Evolutionary conservation across 192 early-diverging fungal species (phyloP), one percentile per base, ranked within the genome.

Genomic region (Rhizoclosmatium sp.): DNA sequence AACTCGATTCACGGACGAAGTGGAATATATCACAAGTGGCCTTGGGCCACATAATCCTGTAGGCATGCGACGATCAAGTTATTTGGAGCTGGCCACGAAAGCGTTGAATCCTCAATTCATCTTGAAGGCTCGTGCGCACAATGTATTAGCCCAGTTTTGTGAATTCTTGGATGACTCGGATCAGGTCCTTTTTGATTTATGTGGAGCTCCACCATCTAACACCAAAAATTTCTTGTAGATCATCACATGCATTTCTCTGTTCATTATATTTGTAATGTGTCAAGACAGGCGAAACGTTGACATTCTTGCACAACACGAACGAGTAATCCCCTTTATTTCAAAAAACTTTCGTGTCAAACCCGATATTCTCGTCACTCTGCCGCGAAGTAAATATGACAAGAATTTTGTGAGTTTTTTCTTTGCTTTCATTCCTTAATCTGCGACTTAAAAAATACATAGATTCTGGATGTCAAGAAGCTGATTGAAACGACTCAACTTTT

Each of bases 361-460:
- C 2, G 75, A 76, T 41, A 44, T 76, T 40, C 65, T 76, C 2
- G 2, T 51, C 14, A 76, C 44, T 1, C 65, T 47, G 3, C 65
- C 75, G 19, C 61, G 65, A 39, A 76, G 49, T 64, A 76, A 76
- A 67, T 76, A 76, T 42, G 75, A 76, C 48, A 19, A 48, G 39
- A 67, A 21, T 9, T 76, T 76, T 67, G 75, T 76, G 44, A 64
- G 48, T 47, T 46, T 16, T 12, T 47, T 69, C 12, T 31, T 47
- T 23, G 16, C 14, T 5, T 69, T 47, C 23, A 14, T 56, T 9
- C 42, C 23, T 23, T 69, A 23, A 16, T 47, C 67, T 69, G 39
- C 0, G 45, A 12, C 39, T 65, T 23, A 65, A n/a, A 12, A 9
- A 31, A 65, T 65, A 10, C 39, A 9, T 23, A 69, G 67, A 45